Evolutionary conservation across 768 basidiomycete genomes (phyloP).

Genomic region (Mycena alexandri): DNA sequence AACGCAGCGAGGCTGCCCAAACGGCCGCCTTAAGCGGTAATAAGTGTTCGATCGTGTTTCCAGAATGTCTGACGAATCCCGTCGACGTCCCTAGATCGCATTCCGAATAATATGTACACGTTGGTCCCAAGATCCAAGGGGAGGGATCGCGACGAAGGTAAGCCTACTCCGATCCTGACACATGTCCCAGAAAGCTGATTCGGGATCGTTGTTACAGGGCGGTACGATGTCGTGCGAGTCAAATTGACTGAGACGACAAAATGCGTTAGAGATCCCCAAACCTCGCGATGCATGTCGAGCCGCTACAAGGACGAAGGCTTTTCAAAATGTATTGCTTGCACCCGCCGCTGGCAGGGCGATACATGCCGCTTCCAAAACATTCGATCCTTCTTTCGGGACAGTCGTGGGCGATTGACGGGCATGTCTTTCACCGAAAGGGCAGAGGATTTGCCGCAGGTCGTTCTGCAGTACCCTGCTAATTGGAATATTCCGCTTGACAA

Average conservation of each 20-base stretch:
- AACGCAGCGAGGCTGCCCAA: slow-evolving; percentile 77
- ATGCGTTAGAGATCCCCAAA: slow-evolving; percentile 73
- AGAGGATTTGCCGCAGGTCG: slow-evolving; percentile 63
- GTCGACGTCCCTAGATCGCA: slow-evolving; percentile 9
- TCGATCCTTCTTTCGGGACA: slow-evolving; percentile 79
- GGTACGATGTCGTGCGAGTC: slow-evolving; percentile 21
- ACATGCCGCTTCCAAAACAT: slow-evolving; percentile 91
- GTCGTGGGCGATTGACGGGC: slow-evolving; percentile 68
- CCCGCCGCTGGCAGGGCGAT: slow-evolving; percentile 89
- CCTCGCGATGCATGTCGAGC: slow-evolving; percentile 87
- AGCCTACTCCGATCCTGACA: neutral
- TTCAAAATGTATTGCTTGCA: slow-evolving; percentile 87
- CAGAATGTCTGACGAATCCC: slow-evolving; percentile 20
- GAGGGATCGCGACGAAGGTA: slow-evolving; percentile 21
- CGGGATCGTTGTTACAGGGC: slow-evolving; percentile 27
- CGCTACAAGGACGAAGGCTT: slow-evolving; percentile 79
- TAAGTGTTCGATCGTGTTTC: slow-evolving; percentile 18
- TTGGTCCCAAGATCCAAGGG: neutral
- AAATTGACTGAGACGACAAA: slow-evolving; percentile 40
- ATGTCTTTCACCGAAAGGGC: slow-evolving; percentile 79
- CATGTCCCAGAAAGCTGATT: neutral
- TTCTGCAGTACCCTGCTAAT: slow-evolving; percentile 71
- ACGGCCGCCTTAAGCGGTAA: slow-evolving; percentile 75
- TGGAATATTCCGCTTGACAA: slow-evolving; percentile 75
- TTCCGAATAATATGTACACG: slow-evolving; percentile 22